phyloP scores from a whole-genome alignment of 495 filamentous ascomycete species.

The Endocarpon pusillum region DNA sequence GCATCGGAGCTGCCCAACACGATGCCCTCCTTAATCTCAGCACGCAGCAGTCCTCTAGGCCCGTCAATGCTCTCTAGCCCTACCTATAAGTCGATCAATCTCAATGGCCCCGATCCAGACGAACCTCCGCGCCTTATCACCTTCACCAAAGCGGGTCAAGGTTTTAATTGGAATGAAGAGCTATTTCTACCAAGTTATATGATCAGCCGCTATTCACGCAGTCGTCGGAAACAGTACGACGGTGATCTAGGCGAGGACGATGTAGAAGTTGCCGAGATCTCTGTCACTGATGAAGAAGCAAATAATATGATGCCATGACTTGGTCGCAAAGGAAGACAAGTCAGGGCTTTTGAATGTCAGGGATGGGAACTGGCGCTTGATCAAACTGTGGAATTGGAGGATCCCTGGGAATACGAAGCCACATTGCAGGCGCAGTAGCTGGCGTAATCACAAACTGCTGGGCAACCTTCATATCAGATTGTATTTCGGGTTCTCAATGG shows the following conservation, averaged over 20 bases:
- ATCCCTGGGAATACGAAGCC: too few relatives aligned
- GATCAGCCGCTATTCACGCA: background rate
- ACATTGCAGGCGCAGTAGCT: too few relatives aligned
- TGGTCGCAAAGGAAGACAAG: too few relatives aligned
- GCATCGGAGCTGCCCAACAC: too few relatives aligned
- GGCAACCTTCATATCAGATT: too few relatives aligned
- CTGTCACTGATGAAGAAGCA: slow-evolving; percentile 1
- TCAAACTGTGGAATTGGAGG: too few relatives aligned
- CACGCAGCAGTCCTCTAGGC: background rate
- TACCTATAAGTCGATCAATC: background rate
- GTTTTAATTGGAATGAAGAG: slow-evolving; percentile 1
- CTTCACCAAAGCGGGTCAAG: background rate
- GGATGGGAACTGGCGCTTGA: too few relatives aligned
- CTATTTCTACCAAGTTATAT: background rate
- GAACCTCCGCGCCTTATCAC: slow-evolving; percentile 1
- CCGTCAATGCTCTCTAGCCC: background rate
- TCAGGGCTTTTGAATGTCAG: too few relatives aligned
- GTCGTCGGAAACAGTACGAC: background rate
- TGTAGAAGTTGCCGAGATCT: background rate
- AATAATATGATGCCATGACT: background rate
- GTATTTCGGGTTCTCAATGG: too few relatives aligned
- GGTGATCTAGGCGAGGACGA: background rate
- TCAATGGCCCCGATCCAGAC: slow-evolving; percentile 1
- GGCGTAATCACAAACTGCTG: too few relatives aligned
- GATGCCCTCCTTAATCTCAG: background rate